Base-by-base conservation (phyloP, 208 protist species). In the Leishmania guyanensis region DNA sequence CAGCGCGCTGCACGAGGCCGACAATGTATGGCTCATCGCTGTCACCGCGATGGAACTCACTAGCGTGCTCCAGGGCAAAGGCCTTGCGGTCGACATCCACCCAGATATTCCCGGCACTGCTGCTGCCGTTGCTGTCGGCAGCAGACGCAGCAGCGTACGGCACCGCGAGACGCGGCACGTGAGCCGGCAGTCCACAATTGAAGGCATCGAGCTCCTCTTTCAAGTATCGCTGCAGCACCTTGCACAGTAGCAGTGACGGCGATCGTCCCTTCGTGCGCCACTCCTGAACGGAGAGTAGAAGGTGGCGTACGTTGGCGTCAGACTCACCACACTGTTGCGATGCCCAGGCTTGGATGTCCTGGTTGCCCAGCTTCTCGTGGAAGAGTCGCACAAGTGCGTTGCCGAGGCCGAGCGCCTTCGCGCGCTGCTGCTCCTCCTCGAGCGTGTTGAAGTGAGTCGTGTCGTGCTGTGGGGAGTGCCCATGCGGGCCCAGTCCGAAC, bases 401-500 rank as follows among this genome's bases (percentile, higher is more conserved):
- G 71, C 82, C 83, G 71, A 92, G 87, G 33, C 92, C 92, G 43
- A 97, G 84, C 46, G 82, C 84, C 43, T 68, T 53, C n/a, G 86
- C 89, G 20, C 94, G 90, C 54, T 85, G 79, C 73, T 87, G 77
- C 81, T 96, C 93, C 53, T 68, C 73, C 48, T 82, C 84, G 43
- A 96, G 84, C 29, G 90, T 95, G 77, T 96, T 92, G 76, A 86
- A 92, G 77, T 89, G 88, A 9, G 76, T 46, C 33, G 78, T 92
- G 85, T 94, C 91, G 81, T 93, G 88, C 46, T 84, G 81, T 46
- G 95, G 95, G 10, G 92, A 93, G 75, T 95, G 92, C 1, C 90
- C 90, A 84, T 95, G 89, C 60, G 95, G 93, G 12, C 93, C 93
- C 5, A 98, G 84, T 54, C 95, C 95, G 84, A 98, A 98, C 48